Percentiles rank a stretch among this genome's conserved stretches.
These are phyloP conservation scores for Coleophoma crateriformis DNA, from an alignment of 2,329 filamentous ascomycete species.

Conservation along the genomic window DNA sequence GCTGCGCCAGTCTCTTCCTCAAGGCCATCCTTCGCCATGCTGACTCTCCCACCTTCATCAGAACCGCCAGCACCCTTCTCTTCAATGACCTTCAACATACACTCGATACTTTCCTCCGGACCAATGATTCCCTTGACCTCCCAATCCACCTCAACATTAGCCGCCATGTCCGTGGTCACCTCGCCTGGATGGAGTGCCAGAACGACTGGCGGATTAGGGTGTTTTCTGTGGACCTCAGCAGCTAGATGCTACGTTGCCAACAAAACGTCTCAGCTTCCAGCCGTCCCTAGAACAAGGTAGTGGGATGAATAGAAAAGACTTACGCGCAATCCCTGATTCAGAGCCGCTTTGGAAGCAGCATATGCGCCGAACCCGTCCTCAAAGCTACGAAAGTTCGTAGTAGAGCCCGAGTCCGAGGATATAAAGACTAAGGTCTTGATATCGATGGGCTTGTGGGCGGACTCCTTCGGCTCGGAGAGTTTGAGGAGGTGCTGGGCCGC, in stretches of 20 bases:
- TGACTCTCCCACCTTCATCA: slow-evolving; percentile 6
- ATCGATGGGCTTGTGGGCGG: slow-evolving; percentile 2
- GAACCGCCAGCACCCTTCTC: slow-evolving; percentile 12
- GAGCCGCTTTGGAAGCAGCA: slow-evolving; percentile 47
- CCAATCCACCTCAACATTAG: slow-evolving; percentile 8
- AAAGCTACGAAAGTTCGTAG: slow-evolving; percentile 42
- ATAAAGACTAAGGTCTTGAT: slow-evolving; percentile 44
- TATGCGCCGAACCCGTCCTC: slow-evolving; percentile 55
- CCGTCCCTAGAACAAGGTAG: neutral
- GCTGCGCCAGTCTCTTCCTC: slow-evolving; percentile 9
- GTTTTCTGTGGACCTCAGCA: slow-evolving; percentile 40
- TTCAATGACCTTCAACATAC: slow-evolving; percentile 12
- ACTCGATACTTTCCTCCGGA: slow-evolving; percentile 9
- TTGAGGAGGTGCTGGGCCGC: slow-evolving; percentile 45
- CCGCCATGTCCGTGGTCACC: slow-evolving; percentile 36
- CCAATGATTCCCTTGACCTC: slow-evolving; percentile 11
- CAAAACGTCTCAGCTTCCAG: too few relatives aligned
- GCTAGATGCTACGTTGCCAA: slow-evolving; percentile 37
- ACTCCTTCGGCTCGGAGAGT: slow-evolving; percentile 4
- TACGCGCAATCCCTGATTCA: slow-evolving; percentile 46
- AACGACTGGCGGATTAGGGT: slow-evolving; percentile 32
- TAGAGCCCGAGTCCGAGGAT: slow-evolving; percentile 50
- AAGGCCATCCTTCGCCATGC: neutral
- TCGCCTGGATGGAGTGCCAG: slow-evolving; percentile 53
- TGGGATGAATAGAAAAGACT: neutral